Conservation (phyloP, 805 yeast species). For the Cephaloascus albidus region DNA sequence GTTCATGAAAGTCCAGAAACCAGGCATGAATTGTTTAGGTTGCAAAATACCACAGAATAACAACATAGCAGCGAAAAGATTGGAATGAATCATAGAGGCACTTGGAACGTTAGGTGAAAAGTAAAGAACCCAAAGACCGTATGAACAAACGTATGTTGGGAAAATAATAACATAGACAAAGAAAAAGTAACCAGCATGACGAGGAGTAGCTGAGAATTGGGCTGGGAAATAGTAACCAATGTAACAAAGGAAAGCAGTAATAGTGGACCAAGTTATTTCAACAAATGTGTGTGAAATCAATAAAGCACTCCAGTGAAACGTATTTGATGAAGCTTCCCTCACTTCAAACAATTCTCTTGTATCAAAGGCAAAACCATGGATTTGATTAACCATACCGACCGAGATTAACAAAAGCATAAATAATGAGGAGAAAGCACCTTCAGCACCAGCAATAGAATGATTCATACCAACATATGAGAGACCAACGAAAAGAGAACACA, state of each 20-base stretch:
- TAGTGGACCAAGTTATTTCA: conserved; percentile 38
- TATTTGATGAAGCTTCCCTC: conserved; percentile 31
- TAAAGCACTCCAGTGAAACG: conserved; percentile 33
- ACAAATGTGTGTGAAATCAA: conserved; percentile 28
- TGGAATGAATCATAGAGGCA: conserved; percentile 29
- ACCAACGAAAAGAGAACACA: conserved; percentile 8
- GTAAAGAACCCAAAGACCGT: conserved; percentile 30
- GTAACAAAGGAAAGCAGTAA: conserved; percentile 31
- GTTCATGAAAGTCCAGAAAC: conserved; percentile 40
- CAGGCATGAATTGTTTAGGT: conserved; percentile 32
- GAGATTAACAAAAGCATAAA: too few species aligned
- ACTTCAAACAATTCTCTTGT: conserved; percentile 38
- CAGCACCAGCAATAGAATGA: conserved; percentile 8
- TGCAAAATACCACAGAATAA: conserved; percentile 34
- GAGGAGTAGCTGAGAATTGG: conserved; percentile 18
- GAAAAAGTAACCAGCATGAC: conserved; percentile 25
- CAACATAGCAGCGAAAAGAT: conserved; percentile 19
- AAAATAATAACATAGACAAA: conserved; percentile 20
- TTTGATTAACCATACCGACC: conserved; percentile 7
- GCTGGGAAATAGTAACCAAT: conserved; percentile 42
- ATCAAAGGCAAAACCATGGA: conserved; percentile 15
- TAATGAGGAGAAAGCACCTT: conserved; percentile 8
- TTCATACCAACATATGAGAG: conserved; percentile 9
- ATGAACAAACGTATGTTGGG: conserved; percentile 16
- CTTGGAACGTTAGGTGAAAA: conserved; percentile 33